Percentiles rank a stretch among this genome's conserved stretches.
phyloP scores from a whole-genome alignment of 2,329 filamentous ascomycete species.

The Fusarium sp. region DNA sequence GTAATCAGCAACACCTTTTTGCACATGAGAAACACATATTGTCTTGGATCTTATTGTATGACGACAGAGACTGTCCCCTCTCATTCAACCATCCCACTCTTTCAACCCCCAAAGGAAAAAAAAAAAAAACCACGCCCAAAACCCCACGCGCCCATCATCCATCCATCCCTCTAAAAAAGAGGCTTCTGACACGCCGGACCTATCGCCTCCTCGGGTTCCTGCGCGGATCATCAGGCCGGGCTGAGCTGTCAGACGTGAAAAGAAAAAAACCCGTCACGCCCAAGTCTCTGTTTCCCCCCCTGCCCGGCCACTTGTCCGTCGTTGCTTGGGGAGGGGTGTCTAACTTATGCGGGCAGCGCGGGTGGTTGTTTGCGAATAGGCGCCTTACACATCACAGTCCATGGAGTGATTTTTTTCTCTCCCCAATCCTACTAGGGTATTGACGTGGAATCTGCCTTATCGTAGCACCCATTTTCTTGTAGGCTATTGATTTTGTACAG shows the following conservation, averaged over 20 bases:
- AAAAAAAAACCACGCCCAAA: not conserved
- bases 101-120: not conserved
- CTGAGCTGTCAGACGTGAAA: slow-evolving; percentile 38
- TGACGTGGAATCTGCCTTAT: slow-evolving; percentile 10
- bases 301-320: slow-evolving; percentile 31
- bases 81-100: not conserved
- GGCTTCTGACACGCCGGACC: slow-evolving; percentile 23
- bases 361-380: slow-evolving; percentile 28
- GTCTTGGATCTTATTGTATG: not conserved
- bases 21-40: not conserved
- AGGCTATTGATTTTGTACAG: slow-evolving; percentile 24
- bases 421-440: not conserved
- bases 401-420: slow-evolving; percentile 7
- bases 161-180: not conserved
- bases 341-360: slow-evolving; percentile 20
- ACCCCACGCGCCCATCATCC: slow-evolving; percentile 39
- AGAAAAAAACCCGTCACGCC: not conserved
- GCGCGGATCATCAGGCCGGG: slow-evolving; percentile 45
- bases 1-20: not conserved
- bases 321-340: slow-evolving; percentile 10
- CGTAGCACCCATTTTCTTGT: not conserved
- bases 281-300: not conserved
- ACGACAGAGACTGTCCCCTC: not conserved
- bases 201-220: slow-evolving; percentile 45
- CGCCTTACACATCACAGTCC: slow-evolving; percentile 30